phyloP scores from a whole-genome alignment of 495 filamentous ascomycete genomes.

The Penicillium salamii region DNA sequence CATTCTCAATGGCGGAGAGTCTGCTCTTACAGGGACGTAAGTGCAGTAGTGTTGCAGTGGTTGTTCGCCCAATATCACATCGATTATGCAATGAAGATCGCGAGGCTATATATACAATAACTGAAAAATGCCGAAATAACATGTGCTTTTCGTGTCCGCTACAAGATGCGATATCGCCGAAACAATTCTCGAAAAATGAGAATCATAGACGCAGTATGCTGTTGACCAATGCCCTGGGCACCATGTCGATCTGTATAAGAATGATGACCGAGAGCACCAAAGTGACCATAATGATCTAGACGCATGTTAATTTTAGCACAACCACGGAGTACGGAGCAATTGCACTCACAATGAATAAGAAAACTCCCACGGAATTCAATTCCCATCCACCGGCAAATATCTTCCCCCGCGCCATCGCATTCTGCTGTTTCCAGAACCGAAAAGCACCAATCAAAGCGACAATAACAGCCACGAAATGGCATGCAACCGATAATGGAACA shows the following conservation, averaged over 20 bases:
- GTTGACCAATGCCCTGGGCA: neutral
- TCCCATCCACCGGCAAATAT: constrained; percentile 68
- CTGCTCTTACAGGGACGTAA: too few species aligned
- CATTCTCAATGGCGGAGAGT: too few species aligned
- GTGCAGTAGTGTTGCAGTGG: too few species aligned
- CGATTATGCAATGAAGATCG: too few species aligned
- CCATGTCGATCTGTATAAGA: constrained; percentile 23
- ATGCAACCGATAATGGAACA: constrained; percentile 60
- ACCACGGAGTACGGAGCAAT: neutral
- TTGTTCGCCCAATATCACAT: too few species aligned
- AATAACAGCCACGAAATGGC: constrained; percentile 56
- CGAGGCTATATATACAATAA: too few species aligned
- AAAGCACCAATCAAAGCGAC: constrained; percentile 56
- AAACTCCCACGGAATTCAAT: constrained; percentile 51
- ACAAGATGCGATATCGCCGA: too few species aligned
- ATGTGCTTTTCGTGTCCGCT: too few species aligned
- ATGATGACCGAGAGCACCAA: constrained; percentile 32
- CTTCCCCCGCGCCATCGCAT: constrained; percentile 62
- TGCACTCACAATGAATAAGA: constrained; percentile 47
- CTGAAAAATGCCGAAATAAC: too few species aligned
- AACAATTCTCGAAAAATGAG: too few species aligned
- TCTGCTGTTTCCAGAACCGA: constrained; percentile 69
- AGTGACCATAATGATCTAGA: constrained; percentile 26
- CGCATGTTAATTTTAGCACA: neutral
- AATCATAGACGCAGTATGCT: constrained; percentile 7